Conservation (phyloP, 345 rosid genomes). For the Mallotus nudiflorus region DNA sequence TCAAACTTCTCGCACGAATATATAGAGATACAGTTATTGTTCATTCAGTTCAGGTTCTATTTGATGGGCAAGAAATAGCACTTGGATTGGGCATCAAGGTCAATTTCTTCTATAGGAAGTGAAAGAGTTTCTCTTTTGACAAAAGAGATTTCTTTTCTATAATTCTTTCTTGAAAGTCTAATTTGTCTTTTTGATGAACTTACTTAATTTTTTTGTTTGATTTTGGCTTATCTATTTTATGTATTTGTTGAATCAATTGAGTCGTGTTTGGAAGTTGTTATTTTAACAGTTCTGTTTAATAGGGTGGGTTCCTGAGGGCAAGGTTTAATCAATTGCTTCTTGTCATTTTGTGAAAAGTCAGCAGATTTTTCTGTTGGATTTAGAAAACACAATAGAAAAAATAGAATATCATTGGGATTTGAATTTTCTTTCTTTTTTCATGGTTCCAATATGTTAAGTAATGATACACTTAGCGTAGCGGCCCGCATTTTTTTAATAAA, state of each 20-base stretch:
- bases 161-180: neutral
- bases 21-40: slow-evolving; percentile 2
- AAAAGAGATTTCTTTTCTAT: slow-evolving; percentile 41
- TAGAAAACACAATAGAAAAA: neutral
- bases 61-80: slow-evolving; percentile 65
- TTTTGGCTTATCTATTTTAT: slow-evolving; percentile 10
- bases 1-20: slow-evolving; percentile 19
- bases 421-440: neutral
- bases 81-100: slow-evolving; percentile 53
- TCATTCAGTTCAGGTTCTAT: too few species aligned
- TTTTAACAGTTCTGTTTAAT: neutral
- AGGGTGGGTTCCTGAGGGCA: neutral
- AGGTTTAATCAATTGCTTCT: too few species aligned
- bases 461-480: neutral
- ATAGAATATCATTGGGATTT: neutral
- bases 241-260: slow-evolving; percentile 14
- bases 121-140: slow-evolving; percentile 58
- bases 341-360: neutral
- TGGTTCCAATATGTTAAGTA: neutral
- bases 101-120: slow-evolving; percentile 44
- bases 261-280: neutral
- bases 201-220: neutral
- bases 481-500: too few species aligned
- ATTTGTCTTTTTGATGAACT: neutral
- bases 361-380: neutral